These are phyloP conservation scores for Adansonia madagascariensis DNA, from an alignment of 441 rosid genomes.

Conservation along the genomic window DNA sequence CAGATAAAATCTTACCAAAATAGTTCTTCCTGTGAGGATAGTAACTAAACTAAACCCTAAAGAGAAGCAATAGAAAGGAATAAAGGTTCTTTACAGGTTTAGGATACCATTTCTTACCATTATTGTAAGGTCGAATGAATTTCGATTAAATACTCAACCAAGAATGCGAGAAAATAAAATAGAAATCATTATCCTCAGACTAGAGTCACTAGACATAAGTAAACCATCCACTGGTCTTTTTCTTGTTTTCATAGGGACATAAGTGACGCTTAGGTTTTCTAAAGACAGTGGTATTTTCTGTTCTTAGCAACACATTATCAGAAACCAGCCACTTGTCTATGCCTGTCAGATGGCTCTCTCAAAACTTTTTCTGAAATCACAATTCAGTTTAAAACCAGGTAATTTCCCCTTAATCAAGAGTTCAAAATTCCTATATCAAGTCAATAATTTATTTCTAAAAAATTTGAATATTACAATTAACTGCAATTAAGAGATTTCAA, in stretches of 20 bases:
- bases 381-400: conserved; percentile 18
- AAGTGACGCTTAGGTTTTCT: neutral
- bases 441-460: neutral
- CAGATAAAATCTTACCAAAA: neutral
- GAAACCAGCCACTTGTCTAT: neutral
- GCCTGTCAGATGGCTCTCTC: neutral
- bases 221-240: neutral
- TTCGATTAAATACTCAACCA: conserved; percentile 3
- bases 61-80: neutral
- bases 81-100: conserved; percentile 13
- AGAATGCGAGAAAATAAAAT: conserved; percentile 1
- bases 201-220: neutral
- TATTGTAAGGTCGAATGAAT: neutral
- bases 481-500: neutral
- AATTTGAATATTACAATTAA: conserved; percentile 7
- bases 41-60: neutral
- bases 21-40: neutral
- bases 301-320: neutral
- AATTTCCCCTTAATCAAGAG: conserved; percentile 1
- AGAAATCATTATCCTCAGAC: neutral
- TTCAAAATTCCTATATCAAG: neutral
- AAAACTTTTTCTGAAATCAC: neutral
- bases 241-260: neutral
- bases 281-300: neutral
- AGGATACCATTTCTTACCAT: conserved; percentile 12